Base-by-base conservation (phyloP, 768 basidiomycete genomes). In the Amylocystis lapponica region DNA sequence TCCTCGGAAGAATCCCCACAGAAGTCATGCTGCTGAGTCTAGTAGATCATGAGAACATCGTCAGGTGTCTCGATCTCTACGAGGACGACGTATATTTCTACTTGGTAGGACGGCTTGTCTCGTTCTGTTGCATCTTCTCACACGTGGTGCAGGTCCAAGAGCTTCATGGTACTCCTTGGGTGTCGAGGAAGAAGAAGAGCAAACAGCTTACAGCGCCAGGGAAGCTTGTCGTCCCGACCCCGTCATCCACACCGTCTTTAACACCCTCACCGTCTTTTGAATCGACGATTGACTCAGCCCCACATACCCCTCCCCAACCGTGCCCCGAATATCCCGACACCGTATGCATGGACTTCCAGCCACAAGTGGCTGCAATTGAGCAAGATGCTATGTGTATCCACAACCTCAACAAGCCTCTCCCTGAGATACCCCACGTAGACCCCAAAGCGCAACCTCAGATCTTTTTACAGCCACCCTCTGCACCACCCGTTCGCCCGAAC, bases 111-210 rank as follows among this genome's bases (percentile, higher is more conserved):
- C 47, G 17, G 19, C 27, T 27, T 38, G 5, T 4, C 8, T 21
- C 21, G 21, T 20, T 31, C 34, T 36, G 21, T 41, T 39, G 22
- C 27, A 36, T 34, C 41, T 17, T 34, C 3, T 19, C 34, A 47
- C 17, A 41, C 44, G 45, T 42, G 43, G 41, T 35, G 5, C 46
- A 94, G 91, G 79, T 93, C 3, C 90, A 92, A 68, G 93, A 95
- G 62, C 69, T 95, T 21, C 94, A 97, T 58, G 94, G 94, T 21
- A 79, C 84, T 21, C 91, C 94, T 3, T 97, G 93, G 93, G 69
- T 59, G 16, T 57, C 69, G 40, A 76, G 72, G 48, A 59, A 61
- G 47, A 66, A 61, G 59, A 58, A 46, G 52, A 34, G 34, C 30
- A 58, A 54, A 39, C 43, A 56, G 49, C 47, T 38, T 7, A 56